Evolutionary conservation across 2,329 filamentous ascomycete genomes (phyloP), one percentile per base, ranked within the genome.

Genomic region (Ophiosphaerella herpotricha): DNA sequence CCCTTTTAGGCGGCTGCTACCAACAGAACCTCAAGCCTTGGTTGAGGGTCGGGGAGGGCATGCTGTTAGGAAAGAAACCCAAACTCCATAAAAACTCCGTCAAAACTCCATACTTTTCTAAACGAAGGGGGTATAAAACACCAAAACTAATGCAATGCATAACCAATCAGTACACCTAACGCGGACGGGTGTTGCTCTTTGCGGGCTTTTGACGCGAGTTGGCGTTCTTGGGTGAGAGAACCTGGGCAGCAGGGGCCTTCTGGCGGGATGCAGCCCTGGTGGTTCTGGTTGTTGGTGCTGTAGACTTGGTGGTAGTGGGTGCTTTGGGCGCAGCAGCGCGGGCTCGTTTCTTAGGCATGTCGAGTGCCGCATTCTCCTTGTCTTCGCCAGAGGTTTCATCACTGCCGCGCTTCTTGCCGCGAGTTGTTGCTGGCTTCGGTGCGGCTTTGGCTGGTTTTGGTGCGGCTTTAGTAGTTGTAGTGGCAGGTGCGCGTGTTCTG

Each of bases 361-460:
- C 61, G 4, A 61, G 54, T 12, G 34, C 38, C 7, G 61, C 50
- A 23, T 70, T 70, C 43, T 70, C 66, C 55, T 70, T 70, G 54
- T 67, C 59, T 18, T 66, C 60, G 9, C 57, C 53, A 7, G 63
- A 57, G 29, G 61, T 46, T 32, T 70, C 65, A 34, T 67, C 61
- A 48, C 63, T 67, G 43, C 52, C 52, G 39, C 64, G 59, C 50
- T 68, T 70, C 37, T 58, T 60, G n/a, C 52, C 52, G 13, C 64
- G 61, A 7, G 52, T 31, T 18, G 38, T 40, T 32, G 48, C 39
- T 40, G 44, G 26, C 3, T 47, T 46, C 41, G 41, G 40, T 38
- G 3, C 44, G 45, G 12, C 47, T 35, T 13, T 46, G 52, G 11
- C 39, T 48, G 7, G 54, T 35, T 35, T 60, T 63, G 8, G 49